Percentiles rank a stretch among this genome's conserved stretches.
phyloP scores from a whole-genome alignment of 2,329 filamentous ascomycete species.

The Aureobasidium lini region DNA sequence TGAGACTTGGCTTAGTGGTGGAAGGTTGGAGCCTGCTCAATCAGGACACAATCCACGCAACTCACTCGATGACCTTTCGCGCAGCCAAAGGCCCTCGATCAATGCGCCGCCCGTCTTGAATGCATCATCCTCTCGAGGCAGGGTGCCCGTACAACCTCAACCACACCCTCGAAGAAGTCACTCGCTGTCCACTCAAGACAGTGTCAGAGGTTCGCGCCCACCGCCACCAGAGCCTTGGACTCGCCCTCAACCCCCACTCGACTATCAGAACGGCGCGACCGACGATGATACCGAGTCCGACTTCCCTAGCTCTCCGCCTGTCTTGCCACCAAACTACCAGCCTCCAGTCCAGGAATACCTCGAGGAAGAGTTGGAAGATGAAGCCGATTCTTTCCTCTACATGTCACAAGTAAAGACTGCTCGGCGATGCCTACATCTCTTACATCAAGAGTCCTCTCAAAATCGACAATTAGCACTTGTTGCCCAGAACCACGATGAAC shows the following conservation, averaged over 20 bases:
- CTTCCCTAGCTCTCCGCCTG: background rate
- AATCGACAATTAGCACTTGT: constrained; percentile 40
- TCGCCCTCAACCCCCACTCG: background rate
- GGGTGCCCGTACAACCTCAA: background rate
- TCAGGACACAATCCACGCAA: background rate
- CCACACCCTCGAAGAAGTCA: constrained; percentile 1
- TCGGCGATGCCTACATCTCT: constrained; percentile 41
- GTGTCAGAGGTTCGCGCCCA: constrained; percentile 23
- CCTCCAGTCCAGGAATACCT: background rate
- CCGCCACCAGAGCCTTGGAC: background rate
- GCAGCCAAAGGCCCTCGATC: background rate
- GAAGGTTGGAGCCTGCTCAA: constrained; percentile 17
- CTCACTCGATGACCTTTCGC: constrained; percentile 2
- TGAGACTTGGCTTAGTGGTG: constrained; percentile 37
- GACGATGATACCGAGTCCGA: constrained; percentile 1
- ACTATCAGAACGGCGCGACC: background rate
- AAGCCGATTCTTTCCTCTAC: constrained; percentile 11
- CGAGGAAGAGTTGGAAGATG: background rate
- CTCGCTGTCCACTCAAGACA: constrained; percentile 32
- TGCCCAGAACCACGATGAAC: constrained; percentile 35
- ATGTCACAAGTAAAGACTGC: constrained; percentile 11
- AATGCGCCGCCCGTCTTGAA: background rate
- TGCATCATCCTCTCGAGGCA: background rate
- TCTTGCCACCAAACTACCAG: background rate
- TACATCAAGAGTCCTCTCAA: constrained; percentile 26